Percentiles rank a stretch among this genome's conserved stretches.
phyloP scores from a whole-genome alignment of 1,284 basidiomycete species.

The Tetrapyrgos nigripes region DNA sequence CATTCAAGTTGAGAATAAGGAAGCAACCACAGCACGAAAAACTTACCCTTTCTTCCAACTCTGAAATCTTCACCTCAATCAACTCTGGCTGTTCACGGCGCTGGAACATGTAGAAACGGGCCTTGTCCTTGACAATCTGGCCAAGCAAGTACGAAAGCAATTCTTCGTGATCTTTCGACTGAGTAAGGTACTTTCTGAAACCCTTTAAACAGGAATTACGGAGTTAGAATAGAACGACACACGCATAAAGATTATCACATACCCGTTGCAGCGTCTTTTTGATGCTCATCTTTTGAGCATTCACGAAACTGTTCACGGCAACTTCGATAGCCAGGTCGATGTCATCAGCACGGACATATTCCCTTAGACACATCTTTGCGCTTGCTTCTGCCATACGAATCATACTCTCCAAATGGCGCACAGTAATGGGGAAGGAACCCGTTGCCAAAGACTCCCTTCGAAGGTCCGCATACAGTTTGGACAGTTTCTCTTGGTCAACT shows the following conservation, averaged over 20 bases:
- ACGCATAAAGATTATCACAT: constrained; percentile 35
- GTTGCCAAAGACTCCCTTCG: constrained; percentile 96
- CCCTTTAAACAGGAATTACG: constrained; percentile 53
- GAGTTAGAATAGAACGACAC: constrained; percentile 11
- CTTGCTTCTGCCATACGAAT: constrained; percentile 99
- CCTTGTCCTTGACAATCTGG: constrained; percentile 94
- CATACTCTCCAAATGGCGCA: constrained; percentile 98
- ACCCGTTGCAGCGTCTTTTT: constrained; percentile 97
- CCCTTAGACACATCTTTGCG: constrained; percentile 97
- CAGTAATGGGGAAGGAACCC: constrained; percentile 97
- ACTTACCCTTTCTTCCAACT: constrained; percentile 84
- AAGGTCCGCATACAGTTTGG: constrained; percentile 95
- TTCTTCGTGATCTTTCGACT: constrained; percentile 95
- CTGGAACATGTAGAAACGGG: constrained; percentile 82
- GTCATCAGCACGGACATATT: constrained; percentile 95
- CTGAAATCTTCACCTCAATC: constrained; percentile 76
- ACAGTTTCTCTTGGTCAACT: constrained; percentile 95
- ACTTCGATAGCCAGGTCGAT: constrained; percentile 98
- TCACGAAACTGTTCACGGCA: constrained; percentile 94
- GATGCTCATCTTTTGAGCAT: constrained; percentile 96
- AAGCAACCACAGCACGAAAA: neutral
- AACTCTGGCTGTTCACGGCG: constrained; percentile 78
- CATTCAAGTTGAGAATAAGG: neutral
- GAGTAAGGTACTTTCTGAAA: constrained; percentile 97
- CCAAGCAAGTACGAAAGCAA: constrained; percentile 94